These are phyloP conservation scores for Cyberlindnera xylosilytica DNA, from an alignment of 805 yeast genomes.

Conservation along the genomic window DNA sequence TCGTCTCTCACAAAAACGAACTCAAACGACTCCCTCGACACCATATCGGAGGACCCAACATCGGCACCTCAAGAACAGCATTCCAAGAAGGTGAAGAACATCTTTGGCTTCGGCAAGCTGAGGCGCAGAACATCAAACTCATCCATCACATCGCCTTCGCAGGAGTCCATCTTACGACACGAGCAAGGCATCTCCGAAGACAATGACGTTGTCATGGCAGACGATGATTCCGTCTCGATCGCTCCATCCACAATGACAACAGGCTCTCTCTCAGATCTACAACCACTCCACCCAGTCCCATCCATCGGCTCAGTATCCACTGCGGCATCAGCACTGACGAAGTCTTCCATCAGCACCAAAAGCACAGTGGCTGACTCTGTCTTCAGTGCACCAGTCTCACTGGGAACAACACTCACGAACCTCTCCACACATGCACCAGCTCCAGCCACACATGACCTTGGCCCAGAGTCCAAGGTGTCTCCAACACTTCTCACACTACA, in stretches of 20 bases:
- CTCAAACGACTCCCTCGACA: slow-evolving; percentile 24
- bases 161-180: slow-evolving; percentile 9
- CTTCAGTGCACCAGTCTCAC: slow-evolving; percentile 21
- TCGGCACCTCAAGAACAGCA: slow-evolving; percentile 3
- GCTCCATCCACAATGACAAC: slow-evolving; percentile 2
- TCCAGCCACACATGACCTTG: slow-evolving; percentile 4
- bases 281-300: slow-evolving; percentile 25
- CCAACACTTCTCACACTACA: slow-evolving; percentile 33
- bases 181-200: slow-evolving; percentile 1
- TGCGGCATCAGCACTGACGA: slow-evolving; percentile 7
- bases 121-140: slow-evolving; percentile 16
- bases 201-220: slow-evolving; percentile 19
- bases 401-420: slow-evolving; percentile 19
- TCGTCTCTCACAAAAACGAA: slow-evolving; percentile 20
- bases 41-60: slow-evolving; percentile 9
- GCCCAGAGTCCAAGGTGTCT: neutral
- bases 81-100: slow-evolving; percentile 8
- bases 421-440: slow-evolving; percentile 10
- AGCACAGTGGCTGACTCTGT: slow-evolving; percentile 14
- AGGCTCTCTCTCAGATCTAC: slow-evolving; percentile 11
- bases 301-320: slow-evolving; percentile 20
- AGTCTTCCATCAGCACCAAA: slow-evolving; percentile 7
- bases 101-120: slow-evolving; percentile 16
- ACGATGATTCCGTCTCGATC: slow-evolving; percentile 5
- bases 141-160: slow-evolving; percentile 3